A percentile compares a stretch with the other conserved stretches of the same genome.
These are phyloP conservation scores for Lineolata rhizophorae DNA, from an alignment of 495 filamentous ascomycete species.

Conservation along the genomic window DNA sequence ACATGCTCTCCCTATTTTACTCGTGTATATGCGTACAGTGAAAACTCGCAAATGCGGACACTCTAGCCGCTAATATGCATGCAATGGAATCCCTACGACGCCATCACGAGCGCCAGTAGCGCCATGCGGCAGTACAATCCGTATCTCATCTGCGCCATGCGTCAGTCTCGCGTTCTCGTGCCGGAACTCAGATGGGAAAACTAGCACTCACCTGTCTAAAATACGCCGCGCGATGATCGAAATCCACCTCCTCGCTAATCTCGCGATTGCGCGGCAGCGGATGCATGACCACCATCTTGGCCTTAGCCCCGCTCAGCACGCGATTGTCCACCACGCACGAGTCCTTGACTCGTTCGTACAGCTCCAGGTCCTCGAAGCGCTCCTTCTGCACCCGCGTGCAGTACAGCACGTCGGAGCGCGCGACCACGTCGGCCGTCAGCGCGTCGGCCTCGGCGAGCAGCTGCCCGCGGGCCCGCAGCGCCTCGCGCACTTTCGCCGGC, in stretches of 20 bases:
- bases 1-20: too few relatives aligned
- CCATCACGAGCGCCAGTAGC: constrained; percentile 78
- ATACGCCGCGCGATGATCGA: constrained; percentile 90
- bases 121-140: constrained; percentile 97
- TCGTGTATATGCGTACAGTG: too few relatives aligned
- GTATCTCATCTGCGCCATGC: constrained; percentile 67
- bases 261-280: constrained; percentile 83
- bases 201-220: constrained; percentile 76
- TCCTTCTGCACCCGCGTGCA: constrained; percentile 94
- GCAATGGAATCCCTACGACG: too few relatives aligned
- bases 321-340: constrained; percentile 71
- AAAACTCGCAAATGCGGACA: too few relatives aligned
- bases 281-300: constrained; percentile 82
- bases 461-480: constrained; percentile 50
- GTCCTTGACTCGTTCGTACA: constrained; percentile 75
- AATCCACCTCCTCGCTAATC: constrained; percentile 87
- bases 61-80: too few relatives aligned
- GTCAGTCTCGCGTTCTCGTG: constrained; percentile 20
- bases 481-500: constrained; percentile 47
- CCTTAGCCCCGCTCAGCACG: constrained; percentile 80
- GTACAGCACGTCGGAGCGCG: constrained; percentile 73
- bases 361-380: constrained; percentile 53
- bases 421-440: constrained; percentile 68
- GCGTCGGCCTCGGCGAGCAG: constrained; percentile 48
- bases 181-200: not conserved